phyloP scores from a whole-genome alignment of 768 basidiomycete species.

The Punctularia strigosozonata region DNA sequence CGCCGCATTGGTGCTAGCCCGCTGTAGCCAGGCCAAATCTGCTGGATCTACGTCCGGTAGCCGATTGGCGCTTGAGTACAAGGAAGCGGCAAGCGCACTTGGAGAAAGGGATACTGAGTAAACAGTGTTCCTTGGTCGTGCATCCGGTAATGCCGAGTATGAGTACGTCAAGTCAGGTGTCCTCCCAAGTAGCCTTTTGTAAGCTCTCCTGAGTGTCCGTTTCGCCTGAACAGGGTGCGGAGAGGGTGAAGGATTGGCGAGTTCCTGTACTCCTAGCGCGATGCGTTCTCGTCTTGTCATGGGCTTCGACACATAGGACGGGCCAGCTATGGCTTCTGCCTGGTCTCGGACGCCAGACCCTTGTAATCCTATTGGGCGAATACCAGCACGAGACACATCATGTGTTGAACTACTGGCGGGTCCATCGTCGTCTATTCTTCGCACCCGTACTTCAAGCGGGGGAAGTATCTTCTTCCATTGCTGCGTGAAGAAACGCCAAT shows the following conservation, averaged over 20 bases:
- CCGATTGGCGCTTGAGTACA: constrained; percentile 6
- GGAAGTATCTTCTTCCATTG: constrained; percentile 46
- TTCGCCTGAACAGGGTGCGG: constrained; percentile 7
- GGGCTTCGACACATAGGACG: constrained; percentile 11
- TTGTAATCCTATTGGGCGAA: constrained; percentile 30
- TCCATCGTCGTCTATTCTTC: constrained; percentile 6
- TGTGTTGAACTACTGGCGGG: constrained; percentile 4
- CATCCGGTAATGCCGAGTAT: neutral
- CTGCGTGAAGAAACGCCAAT: constrained; percentile 48
- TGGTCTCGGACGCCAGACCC: constrained; percentile 30
- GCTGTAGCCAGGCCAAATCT: constrained; percentile 25
- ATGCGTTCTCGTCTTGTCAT: constrained; percentile 2
- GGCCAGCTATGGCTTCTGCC: constrained; percentile 31
- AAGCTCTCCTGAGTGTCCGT: constrained; percentile 34
- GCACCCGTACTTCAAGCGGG: constrained; percentile 42
- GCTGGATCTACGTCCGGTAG: constrained; percentile 15
- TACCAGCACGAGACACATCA: constrained; percentile 12
- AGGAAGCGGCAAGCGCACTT: constrained; percentile 13
- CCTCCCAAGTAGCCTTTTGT: constrained; percentile 45
- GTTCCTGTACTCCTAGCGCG: neutral
- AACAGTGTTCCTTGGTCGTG: constrained; percentile 4
- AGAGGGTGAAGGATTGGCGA: neutral
- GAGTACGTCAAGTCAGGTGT: constrained; percentile 41
- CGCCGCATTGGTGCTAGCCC: constrained; percentile 10
- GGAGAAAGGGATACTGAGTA: constrained; percentile 21